phyloP scores from a whole-genome alignment of 192 early-diverging fungal genomes.

The Coemansia sp. region DNA sequence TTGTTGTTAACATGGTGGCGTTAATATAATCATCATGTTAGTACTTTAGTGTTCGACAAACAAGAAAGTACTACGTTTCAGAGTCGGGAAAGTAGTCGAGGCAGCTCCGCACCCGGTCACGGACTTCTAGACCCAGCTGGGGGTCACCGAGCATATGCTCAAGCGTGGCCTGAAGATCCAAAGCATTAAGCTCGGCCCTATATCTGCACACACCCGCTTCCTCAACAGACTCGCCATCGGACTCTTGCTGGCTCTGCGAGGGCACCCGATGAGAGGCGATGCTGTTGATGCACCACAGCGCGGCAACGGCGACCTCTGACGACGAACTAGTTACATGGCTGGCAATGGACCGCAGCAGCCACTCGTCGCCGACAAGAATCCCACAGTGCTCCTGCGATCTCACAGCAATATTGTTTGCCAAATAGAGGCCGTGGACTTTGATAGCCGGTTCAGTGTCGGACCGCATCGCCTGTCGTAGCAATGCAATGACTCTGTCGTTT shows the following conservation, averaged over 20 bases:
- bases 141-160: constrained; percentile 26
- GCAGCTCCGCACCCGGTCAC: constrained; percentile 53
- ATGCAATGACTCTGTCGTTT: constrained; percentile 13
- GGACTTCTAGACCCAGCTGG: constrained; percentile 34
- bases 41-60: no score
- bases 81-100: constrained; percentile 33
- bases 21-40: neutral
- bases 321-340: constrained; percentile 8
- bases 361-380: constrained; percentile 21
- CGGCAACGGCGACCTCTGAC: constrained; percentile 45
- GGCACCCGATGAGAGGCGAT: constrained; percentile 28
- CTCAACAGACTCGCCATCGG: constrained; percentile 10
- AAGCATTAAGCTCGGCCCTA: constrained; percentile 16
- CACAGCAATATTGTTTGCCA: constrained; percentile 49
- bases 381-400: constrained; percentile 27
- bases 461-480: constrained; percentile 29
- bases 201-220: constrained; percentile 13
- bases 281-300: constrained; percentile 56
- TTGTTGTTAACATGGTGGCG: constrained; percentile 11
- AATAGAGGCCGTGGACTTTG: constrained; percentile 45
- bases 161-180: constrained; percentile 26
- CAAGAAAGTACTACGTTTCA: neutral
- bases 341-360: constrained; percentile 32
- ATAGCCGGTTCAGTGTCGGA: constrained; percentile 11
- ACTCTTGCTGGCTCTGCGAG: neutral